Percentiles rank a stretch among this genome's conserved stretches.
Evolutionary conservation across 1,284 basidiomycete genomes (phyloP).

Genomic region (Stygiomarasmius scandens): DNA sequence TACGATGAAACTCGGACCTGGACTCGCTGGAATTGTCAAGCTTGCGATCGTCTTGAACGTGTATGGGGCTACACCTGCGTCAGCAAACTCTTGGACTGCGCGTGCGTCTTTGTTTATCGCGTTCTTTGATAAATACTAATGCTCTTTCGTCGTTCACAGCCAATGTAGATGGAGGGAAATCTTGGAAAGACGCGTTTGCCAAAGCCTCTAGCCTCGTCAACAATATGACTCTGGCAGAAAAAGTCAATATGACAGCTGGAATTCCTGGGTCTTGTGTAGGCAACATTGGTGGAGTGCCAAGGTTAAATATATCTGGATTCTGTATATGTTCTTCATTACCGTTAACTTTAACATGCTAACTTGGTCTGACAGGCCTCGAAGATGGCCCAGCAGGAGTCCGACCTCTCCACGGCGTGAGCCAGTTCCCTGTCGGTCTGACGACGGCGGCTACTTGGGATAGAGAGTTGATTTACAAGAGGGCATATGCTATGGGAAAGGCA

Average conservation of each 20-base stretch:
- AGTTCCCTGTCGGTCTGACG: conserved; percentile 42
- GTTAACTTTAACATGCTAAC: background rate
- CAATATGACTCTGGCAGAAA: conserved; percentile 4
- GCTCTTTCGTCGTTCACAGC: background rate
- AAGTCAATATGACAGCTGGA: conserved; percentile 5
- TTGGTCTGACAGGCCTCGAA: conserved; percentile 23
- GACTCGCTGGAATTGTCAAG: no score
- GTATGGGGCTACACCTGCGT: no score
- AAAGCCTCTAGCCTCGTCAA: background rate
- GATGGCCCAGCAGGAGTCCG: conserved; percentile 53
- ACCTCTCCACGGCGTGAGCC: conserved; percentile 30
- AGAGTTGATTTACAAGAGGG: conserved; percentile 42
- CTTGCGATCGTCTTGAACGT: no score
- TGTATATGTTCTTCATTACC: conserved; percentile 1
- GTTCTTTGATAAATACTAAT: background rate
- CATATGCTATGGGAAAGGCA: conserved; percentile 52
- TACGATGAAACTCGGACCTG: no score
- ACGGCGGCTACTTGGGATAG: conserved; percentile 39
- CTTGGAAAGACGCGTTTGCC: conserved; percentile 1
- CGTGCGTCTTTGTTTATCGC: background rate
- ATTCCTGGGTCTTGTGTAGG: conserved; percentile 38
- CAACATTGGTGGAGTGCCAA: conserved; percentile 38
- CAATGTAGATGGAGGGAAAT: background rate
- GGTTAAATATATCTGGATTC: conserved; percentile 18
- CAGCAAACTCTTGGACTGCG: background rate